A percentile compares a stretch with the other conserved stretches of the same genome.
Evolutionary conservation across 805 yeast genomes (phyloP).

Genomic region (Wickerhamiella musiphila): DNA sequence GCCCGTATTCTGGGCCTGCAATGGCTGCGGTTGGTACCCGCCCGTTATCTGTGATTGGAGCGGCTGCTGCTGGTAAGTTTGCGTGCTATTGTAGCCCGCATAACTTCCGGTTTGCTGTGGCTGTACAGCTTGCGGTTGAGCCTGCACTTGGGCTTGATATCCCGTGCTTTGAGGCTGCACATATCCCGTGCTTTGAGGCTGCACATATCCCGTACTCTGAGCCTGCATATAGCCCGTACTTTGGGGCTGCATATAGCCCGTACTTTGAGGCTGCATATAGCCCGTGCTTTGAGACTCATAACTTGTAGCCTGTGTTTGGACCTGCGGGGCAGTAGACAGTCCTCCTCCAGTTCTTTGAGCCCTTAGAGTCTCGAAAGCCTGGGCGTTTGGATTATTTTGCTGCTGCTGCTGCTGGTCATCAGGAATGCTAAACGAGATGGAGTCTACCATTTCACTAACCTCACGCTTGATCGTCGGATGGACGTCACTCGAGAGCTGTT

Average conservation of each 20-base stretch:
- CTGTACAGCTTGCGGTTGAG: conserved; percentile 25
- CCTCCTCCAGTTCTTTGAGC: conserved; percentile 17
- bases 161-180: conserved; percentile 23
- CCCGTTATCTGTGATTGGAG: conserved; percentile 27
- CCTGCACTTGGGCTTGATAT: conserved; percentile 21
- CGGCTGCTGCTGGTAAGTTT: conserved; percentile 20
- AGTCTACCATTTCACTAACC: conserved; percentile 77
- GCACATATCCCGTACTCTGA: conserved; percentile 21
- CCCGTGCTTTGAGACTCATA: conserved; percentile 10
- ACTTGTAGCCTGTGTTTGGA: conserved; percentile 15
- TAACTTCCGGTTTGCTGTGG: conserved; percentile 30
- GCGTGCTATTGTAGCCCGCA: conserved; percentile 2
- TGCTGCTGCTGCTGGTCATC: conserved; percentile 21
- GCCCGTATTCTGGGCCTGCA: conserved; percentile 16
- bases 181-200: conserved; percentile 22
- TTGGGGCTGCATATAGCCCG: conserved; percentile 22
- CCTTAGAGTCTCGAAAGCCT: conserved; percentile 8
- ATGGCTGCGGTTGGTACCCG: conserved; percentile 16
- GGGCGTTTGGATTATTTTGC: conserved; percentile 4
- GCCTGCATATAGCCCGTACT: conserved; percentile 21
- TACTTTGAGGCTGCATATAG: conserved; percentile 13
- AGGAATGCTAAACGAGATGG: conserved; percentile 63
- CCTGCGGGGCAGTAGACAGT: conserved; percentile 7
- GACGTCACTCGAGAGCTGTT: conserved; percentile 51
- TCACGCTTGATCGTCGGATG: conserved; percentile 66